Evolutionary conservation across 2,329 filamentous ascomycete genomes (phyloP), one percentile per base, ranked within the genome.

Genomic region (Beauveria caledonica): DNA sequence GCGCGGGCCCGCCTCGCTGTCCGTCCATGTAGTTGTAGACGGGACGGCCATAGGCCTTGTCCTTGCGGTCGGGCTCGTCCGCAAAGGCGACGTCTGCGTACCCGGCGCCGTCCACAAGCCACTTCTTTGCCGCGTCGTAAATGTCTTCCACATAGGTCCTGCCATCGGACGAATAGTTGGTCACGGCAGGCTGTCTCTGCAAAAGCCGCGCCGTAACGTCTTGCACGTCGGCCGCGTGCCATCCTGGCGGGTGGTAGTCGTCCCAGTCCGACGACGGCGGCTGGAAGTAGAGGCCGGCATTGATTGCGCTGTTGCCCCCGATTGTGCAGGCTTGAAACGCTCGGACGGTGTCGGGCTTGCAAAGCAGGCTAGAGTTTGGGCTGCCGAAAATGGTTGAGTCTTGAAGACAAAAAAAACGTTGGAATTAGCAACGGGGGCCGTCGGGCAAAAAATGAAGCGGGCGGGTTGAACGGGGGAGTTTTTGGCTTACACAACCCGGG

Each of bases 251-350:
- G 57, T 77, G 77, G 54, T 79, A 81, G 8, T 73, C 67, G 64
- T 82, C 77, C 72, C 77, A 82, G 63, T 83, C 80, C 1, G 76
- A 77, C 1, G 77, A 75, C 0, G 80, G 80, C 6, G 80, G 80
- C 62, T 82, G 75, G 62, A 82, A 81, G 67, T 76, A 82, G 1
- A 82, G 67, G 9, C 79, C 79, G 6, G 80, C 80, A 60, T 83
- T 83, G 68, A 83, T 79, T 10, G 80, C 79, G 51, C 76, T 79
- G 60, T 74, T 77, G 9, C 80, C 80, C 5, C 80, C 80, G 15
- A 82, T 71, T 0, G 78, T 77, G 66, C 81, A 84, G 29, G 76
- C 81, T 25, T 77, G 73, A 63, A 74, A 80, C 10, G 73, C 74
- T 39, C 73, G 73, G 15, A 77, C 69, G 3, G 73, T 66, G 8